These are phyloP conservation scores for Xylaria palmicola DNA, from an alignment of 495 filamentous ascomycete species.

Conservation along the genomic window DNA sequence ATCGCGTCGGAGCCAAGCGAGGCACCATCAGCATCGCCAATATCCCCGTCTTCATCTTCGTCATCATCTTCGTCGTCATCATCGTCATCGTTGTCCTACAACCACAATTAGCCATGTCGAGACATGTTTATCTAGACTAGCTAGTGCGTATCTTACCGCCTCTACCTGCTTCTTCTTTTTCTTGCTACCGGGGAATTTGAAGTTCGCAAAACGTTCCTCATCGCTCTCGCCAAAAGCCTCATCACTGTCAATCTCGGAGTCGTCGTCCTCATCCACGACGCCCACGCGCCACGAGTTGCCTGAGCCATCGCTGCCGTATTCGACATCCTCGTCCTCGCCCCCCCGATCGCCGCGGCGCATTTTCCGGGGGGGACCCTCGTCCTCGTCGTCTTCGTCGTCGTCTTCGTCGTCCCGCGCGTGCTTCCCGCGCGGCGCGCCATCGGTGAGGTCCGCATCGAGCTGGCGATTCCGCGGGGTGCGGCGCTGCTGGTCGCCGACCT, in stretches of 20 bases:
- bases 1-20: conserved; percentile 79
- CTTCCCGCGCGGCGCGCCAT: conserved; percentile 30
- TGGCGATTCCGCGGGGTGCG: conserved; percentile 45
- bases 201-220: conserved; percentile 77
- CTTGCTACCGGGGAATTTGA: conserved; percentile 64
- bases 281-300: conserved; percentile 86
- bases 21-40: conserved; percentile 53
- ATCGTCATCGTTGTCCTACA: conserved; percentile 22
- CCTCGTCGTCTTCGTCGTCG: conserved; percentile 55
- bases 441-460: conserved; percentile 38
- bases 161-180: conserved; percentile 38
- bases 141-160: conserved; percentile 37
- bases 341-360: conserved; percentile 37
- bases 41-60: no score
- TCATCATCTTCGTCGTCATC: conserved; percentile 42
- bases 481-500: conserved; percentile 40
- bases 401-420: conserved; percentile 48
- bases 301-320: conserved; percentile 77
- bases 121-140: conserved; percentile 29
- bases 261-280: conserved; percentile 65
- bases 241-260: conserved; percentile 85
- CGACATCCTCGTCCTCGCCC: conserved; percentile 46
- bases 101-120: conserved; percentile 28
- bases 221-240: conserved; percentile 91
- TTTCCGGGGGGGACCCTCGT: conserved; percentile 43